phyloP scores from a whole-genome alignment of 192 early-diverging fungal species.

The Podila verticillata region DNA sequence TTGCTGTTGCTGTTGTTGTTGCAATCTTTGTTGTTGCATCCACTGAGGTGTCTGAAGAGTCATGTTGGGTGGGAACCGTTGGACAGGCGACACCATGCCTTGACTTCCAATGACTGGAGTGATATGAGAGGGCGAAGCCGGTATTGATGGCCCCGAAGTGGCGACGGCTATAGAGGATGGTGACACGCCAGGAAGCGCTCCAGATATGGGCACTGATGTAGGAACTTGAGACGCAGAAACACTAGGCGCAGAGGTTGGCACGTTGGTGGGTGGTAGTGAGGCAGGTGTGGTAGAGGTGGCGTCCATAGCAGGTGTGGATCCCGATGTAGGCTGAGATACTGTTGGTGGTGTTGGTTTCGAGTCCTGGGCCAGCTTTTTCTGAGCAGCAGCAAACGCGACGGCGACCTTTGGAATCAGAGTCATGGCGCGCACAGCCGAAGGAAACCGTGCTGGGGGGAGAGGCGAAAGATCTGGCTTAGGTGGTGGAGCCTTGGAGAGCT shows the following conservation, averaged over 20 bases:
- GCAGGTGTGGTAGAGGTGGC: not conserved
- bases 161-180: not conserved
- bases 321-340: not conserved
- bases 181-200: not conserved
- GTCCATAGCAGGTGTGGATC: not conserved
- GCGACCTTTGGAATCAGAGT: conserved; percentile 32
- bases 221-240: not conserved
- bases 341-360: not conserved
- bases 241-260: not conserved
- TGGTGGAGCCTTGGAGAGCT: conserved; percentile 36
- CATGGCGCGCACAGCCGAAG: conserved; percentile 46
- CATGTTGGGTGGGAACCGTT: conserved; percentile 19
- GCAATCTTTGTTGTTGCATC: conserved; percentile 13
- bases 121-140: conserved; percentile 17
- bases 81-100: not conserved
- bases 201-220: not conserved
- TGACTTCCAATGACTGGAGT: conserved; percentile 21
- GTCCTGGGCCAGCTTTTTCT: conserved; percentile 7
- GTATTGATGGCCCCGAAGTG: not conserved
- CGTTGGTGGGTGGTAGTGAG: not conserved
- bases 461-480: conserved; percentile 44
- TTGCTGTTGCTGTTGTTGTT: conserved; percentile 7
- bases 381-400: conserved; percentile 34
- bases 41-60: conserved; percentile 7
- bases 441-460: conserved; percentile 44